Evolutionary conservation across 2,329 filamentous ascomycete species (phyloP).

Genomic region (Diaporthe capsici): DNA sequence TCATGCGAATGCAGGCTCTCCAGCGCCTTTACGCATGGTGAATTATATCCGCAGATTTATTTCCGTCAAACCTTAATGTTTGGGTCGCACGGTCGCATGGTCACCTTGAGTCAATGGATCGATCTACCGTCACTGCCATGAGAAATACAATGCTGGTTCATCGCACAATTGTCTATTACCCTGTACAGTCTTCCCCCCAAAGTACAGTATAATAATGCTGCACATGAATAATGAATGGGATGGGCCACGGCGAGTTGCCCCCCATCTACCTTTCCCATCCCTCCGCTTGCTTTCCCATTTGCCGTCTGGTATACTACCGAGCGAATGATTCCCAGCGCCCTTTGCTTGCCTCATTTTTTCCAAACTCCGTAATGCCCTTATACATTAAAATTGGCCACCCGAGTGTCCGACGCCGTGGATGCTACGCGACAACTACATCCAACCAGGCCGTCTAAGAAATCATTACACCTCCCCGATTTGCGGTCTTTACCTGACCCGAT

Average conservation of each 20-base stretch:
- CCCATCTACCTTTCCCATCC: background rate
- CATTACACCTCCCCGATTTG: background rate
- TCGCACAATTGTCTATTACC: conserved; percentile 22
- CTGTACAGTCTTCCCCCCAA: conserved; percentile 5
- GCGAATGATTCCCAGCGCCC: conserved; percentile 31
- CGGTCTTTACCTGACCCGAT: background rate
- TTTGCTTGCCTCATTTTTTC: background rate
- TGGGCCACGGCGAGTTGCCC: background rate
- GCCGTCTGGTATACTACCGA: conserved; percentile 19
- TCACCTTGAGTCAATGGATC: background rate
- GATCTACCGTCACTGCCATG: background rate
- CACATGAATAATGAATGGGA: conserved; percentile 8
- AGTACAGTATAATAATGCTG: conserved; percentile 24
- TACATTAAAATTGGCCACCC: conserved; percentile 17
- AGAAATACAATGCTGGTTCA: background rate
- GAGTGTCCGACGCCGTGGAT: conserved; percentile 8
- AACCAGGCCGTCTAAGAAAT: conserved; percentile 3
- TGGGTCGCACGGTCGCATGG: background rate
- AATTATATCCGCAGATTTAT: background rate
- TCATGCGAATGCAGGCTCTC: background rate
- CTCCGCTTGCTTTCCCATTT: background rate
- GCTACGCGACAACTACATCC: background rate
- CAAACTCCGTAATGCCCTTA: conserved; percentile 15
- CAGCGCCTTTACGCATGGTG: background rate
- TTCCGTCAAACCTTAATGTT: no score